Base-by-base conservation (phyloP, 2,329 filamentous ascomycete species). In the Ophiostoma himal-ulmi region DNA sequence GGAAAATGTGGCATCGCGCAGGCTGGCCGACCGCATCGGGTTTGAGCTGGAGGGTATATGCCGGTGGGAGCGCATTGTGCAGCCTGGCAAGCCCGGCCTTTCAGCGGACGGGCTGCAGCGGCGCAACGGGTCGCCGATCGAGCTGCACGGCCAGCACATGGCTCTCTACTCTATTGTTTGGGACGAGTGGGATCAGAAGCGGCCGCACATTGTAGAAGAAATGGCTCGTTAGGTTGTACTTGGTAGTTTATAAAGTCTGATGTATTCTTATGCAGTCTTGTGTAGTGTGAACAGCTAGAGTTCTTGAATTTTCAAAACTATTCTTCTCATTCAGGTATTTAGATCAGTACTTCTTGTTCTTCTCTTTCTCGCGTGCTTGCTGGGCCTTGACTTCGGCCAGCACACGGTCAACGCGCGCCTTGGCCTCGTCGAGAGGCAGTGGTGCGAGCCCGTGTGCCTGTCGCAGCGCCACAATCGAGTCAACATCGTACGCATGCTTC, bases 121-220 rank as follows among this genome's bases (percentile, higher is more conserved):
- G 7, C 37, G 57, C 17, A 69, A 69, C 68, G 57, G 68, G 10
- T 48, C 37, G 37, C 65, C 65, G 13, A 39, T 39, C 5, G 72
- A 73, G 54, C 17, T 37, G 10, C 68, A 36, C 1, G 72, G 72
- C 17, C 65, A 69, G 20, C 70, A 73, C 54, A 69, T 67, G n/a
- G 70, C 72, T 20, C 10, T 65, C 13, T 71, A 48, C 34, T 69
- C 72, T 1, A 64, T 73, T 20, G 72, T 71, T 13, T 73, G 72
- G 72, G 72, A 73, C 48, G 70, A 71, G 60, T 73, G 72, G 72
- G 72, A 73, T 4, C 62, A 65, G 62, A 65, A 65, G 62, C 62
- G 62, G 34, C 62, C 34, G 34, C 62, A 39, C 20, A 17, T 65
- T 39, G 62, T 39, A 1, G 62, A 36, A 2, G 36, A 39, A 20